Base-by-base conservation (phyloP, 2,329 filamentous ascomycete species). In the Ascochyta rabiei region DNA sequence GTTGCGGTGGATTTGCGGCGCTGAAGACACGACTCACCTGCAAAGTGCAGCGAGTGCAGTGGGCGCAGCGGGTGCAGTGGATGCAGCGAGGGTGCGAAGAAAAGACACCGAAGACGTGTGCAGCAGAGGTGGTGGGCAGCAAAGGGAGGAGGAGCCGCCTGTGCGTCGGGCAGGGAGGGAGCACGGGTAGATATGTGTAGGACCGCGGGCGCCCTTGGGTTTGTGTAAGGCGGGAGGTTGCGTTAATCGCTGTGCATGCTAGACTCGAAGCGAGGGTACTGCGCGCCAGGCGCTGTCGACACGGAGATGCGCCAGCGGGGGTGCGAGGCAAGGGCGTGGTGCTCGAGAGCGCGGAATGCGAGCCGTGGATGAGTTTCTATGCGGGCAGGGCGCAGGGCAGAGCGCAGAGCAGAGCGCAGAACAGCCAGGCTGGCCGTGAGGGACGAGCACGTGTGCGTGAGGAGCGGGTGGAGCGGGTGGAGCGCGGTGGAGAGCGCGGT, bases 221-320 rank as follows among this genome's bases (percentile, higher is more conserved):
- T 57, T 53, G 68, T 68, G 69, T 62, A 67, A 71, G 62, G 63
- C 66, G 51, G 64, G 54, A 58, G 60, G 56, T 37, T 47, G 54
- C 45, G 64, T 70, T 71, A 75, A 61, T 63, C 67, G 63, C 66
- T 67, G 71, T 68, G 67, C 72, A 75, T 75, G 67, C 70, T 72
- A 69, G 64, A 62, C 64, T 74, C 66, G 68, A 74, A 75, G 69
- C 62, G 69, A 69, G 67, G 66, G 59, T 67, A 62, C 68, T 67
- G 73, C 69, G 72, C 71, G 68, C 67, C 64, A 63, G 70, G 66
- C 71, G 67, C 61, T 43, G 57, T 57, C 50, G 51, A 61, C 48
- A 51, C 40, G 15, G 38, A 38, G 46, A 35, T 24, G 48, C 46
- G 60, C 57, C 60, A 66, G 67, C 63, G 61, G 62, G 64, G 63